These are phyloP conservation scores for Zopfia rhizophila DNA, from an alignment of 2,329 filamentous ascomycete species.

Conservation along the genomic window DNA sequence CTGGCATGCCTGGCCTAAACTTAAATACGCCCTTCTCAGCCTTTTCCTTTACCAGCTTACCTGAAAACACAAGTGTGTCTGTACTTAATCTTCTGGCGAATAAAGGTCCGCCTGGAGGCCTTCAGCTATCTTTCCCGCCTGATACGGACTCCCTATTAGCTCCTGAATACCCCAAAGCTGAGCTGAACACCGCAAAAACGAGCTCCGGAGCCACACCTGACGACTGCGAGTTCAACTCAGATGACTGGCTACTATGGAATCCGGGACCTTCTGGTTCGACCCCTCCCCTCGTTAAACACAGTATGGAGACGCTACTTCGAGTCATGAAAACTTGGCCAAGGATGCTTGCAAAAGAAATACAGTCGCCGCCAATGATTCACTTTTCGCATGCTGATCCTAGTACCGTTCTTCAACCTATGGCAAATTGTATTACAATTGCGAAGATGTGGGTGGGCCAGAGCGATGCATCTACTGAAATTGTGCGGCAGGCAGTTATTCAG, in stretches of 20 bases:
- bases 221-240: conserved; percentile 1
- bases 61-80: not conserved
- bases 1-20: too few species aligned
- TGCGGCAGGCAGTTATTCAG: conserved; percentile 43
- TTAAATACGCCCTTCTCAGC: conserved; percentile 3
- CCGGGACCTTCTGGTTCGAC: conserved; percentile 5
- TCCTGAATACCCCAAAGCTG: not conserved
- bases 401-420: conserved; percentile 41
- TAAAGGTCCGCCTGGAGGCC: conserved; percentile 2
- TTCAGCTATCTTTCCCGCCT: not conserved
- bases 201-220: conserved; percentile 9
- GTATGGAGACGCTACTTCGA: conserved; percentile 48
- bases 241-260: conserved; percentile 26
- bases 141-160: not conserved
- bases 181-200: not conserved
- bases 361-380: conserved; percentile 52
- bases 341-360: conserved; percentile 51
- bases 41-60: not conserved
- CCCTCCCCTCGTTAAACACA: conserved; percentile 33
- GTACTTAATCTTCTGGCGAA: conserved; percentile 1
- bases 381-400: conserved; percentile 28
- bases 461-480: conserved; percentile 39
- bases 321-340: conserved; percentile 52
- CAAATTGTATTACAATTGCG: conserved; percentile 49
- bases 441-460: conserved; percentile 53